Base-by-base conservation (phyloP, 352 stramenopile species). In the Elongisporangium anandrum region DNA sequence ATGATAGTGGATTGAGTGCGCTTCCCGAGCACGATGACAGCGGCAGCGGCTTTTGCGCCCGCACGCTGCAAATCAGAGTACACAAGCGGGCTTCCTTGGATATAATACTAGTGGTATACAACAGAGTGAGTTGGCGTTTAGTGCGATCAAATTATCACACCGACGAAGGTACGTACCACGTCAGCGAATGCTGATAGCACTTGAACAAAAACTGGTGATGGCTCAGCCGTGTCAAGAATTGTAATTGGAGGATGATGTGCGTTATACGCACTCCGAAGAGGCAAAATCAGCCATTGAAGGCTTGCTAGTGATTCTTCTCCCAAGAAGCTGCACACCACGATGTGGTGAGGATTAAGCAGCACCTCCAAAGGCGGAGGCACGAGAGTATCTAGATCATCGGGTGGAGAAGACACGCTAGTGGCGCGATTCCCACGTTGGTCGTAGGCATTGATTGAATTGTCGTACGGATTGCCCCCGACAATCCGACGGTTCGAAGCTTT, bases 261-360 rank as follows among this genome's bases (percentile, higher is more conserved):
- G 4, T 71, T 69, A 52, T 85, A 83, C 4, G 73, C 61, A 3
- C 73, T 79, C 20, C 86, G 73, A 10, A 95, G 65, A 9, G 86
- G 86, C 1, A 85, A 51, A 23, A 95, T 77, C 17, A 95, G 65
- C 86, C 86, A 95, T 60, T 88, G 76, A 17, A 95, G 57, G 57
- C 76, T 90, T 13, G 79, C 73, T 4, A 92, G 69, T 0, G 86
- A 83, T 52, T 92, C 82, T 38, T 92, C 83, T 3, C 86, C 86
- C 22, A 93, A 57, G 59, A 95, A 95, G 26, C 83, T 93, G 70
- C 86, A 95, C 22, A 95, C 72, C 20, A 93, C 81, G 41, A 95
- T 81, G 45, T 95, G 86, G 1, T 71, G 63, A 6, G 80, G 78
- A 23, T 93, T 54, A 55, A 92, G 49, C 12, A 95, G 62, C 39